These are phyloP conservation scores for Alternaria gansuensis DNA, from an alignment of 2,329 filamentous ascomycete genomes.

Conservation along the genomic window DNA sequence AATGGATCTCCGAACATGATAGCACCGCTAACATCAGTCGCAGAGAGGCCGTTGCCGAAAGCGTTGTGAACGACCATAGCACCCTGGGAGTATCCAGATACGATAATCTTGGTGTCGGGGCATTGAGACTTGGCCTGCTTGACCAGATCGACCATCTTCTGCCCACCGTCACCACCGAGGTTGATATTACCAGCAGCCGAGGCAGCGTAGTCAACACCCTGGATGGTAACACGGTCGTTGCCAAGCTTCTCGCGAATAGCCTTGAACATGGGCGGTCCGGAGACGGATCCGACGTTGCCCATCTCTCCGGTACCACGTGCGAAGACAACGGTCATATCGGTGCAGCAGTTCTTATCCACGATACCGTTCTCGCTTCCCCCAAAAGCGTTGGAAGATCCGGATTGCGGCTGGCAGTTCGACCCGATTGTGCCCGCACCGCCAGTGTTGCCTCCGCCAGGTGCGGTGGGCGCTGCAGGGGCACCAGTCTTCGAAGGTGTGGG, in stretches of 20 bases:
- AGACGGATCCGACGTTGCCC: slow-evolving; percentile 56
- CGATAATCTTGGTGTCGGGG: slow-evolving; percentile 44
- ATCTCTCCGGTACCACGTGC: slow-evolving; percentile 55
- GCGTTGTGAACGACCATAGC: slow-evolving; percentile 48
- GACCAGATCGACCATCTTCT: slow-evolving; percentile 39
- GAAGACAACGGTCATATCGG: slow-evolving; percentile 56
- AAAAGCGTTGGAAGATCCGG: slow-evolving; percentile 27
- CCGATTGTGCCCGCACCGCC: slow-evolving; percentile 26
- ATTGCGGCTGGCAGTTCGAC: slow-evolving; percentile 36
- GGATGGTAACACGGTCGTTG: slow-evolving; percentile 39
- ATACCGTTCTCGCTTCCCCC: slow-evolving; percentile 53
- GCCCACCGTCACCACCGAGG: slow-evolving; percentile 38
- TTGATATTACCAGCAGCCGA: slow-evolving; percentile 38
- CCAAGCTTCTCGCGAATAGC: slow-evolving; percentile 41
- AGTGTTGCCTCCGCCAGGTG: slow-evolving; percentile 8
- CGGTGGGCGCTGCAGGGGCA: not conserved
- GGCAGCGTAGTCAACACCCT: slow-evolving; percentile 48
- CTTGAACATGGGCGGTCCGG: slow-evolving; percentile 53
- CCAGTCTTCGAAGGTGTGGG: not conserved
- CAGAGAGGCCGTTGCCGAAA: slow-evolving; percentile 36
- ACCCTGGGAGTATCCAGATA: slow-evolving; percentile 48
- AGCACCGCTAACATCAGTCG: slow-evolving; percentile 37
- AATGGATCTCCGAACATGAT: slow-evolving; percentile 46
- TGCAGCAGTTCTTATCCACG: slow-evolving; percentile 52
- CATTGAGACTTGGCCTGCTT: slow-evolving; percentile 40